A percentile compares a stretch with the other conserved stretches of the same genome.
Conservation (phyloP, 2,329 filamentous ascomycete genomes). For the Plectosphaerella sp. region DNA sequence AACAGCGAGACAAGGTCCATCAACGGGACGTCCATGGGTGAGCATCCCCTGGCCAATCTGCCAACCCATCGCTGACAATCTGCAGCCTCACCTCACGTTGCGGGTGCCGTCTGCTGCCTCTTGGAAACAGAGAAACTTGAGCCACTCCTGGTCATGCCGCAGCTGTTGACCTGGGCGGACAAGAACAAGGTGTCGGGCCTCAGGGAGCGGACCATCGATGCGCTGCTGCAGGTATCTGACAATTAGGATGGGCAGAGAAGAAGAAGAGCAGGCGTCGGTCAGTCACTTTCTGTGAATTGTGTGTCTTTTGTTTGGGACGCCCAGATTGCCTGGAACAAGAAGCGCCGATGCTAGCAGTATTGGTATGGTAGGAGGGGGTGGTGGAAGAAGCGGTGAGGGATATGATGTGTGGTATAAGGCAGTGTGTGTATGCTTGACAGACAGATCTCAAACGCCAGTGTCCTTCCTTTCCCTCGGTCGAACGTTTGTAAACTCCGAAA, state of each 20-base stretch:
- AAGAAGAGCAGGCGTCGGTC: background rate
- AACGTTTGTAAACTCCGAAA: background rate
- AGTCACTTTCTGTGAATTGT: background rate
- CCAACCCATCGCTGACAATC: background rate
- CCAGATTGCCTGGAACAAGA: background rate
- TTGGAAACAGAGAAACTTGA: background rate
- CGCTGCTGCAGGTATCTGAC: slow-evolving; percentile 1
- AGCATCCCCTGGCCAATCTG: background rate
- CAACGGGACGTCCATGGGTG: slow-evolving; percentile 2
- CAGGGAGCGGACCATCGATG: background rate
- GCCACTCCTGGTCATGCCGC: slow-evolving; percentile 1
- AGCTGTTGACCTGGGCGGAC: slow-evolving; percentile 2
- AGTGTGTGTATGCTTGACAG: background rate
- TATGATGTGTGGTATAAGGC: background rate
- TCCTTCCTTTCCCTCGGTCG: background rate
- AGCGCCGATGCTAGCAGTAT: background rate
- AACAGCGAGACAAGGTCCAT: background rate
- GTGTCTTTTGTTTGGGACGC: background rate
- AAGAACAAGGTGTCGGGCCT: background rate
- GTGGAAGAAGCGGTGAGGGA: background rate
- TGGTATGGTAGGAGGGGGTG: too few species aligned
- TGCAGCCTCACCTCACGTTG: background rate
- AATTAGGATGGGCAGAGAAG: too few species aligned
- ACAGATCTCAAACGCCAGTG: background rate
- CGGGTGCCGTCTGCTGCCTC: slow-evolving; percentile 1